Conservation (phyloP, 106 monocot genomes). For the Platanthera zijinensis region DNA sequence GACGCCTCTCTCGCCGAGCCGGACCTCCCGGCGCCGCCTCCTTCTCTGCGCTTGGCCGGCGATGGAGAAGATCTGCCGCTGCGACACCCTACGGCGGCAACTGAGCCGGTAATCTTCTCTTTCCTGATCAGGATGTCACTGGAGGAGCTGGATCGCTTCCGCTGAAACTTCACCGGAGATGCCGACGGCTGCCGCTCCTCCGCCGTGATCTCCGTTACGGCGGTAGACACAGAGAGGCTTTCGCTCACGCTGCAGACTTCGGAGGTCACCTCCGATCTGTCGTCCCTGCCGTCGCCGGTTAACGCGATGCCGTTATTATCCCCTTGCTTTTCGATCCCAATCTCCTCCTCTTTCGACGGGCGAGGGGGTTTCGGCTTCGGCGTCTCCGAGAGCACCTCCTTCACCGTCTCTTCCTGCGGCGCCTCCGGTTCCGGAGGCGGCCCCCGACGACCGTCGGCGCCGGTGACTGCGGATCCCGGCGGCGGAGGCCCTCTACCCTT, state of each 20-base stretch:
- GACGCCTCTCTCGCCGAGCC: not conserved
- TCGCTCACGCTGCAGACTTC: constrained; percentile 9
- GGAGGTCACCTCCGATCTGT: constrained; percentile 1
- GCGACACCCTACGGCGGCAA: not conserved
- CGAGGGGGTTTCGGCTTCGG: not conserved
- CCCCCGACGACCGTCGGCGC: not conserved
- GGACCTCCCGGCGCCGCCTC: not conserved
- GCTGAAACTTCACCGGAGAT: constrained; percentile 4
- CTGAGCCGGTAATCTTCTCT: not conserved
- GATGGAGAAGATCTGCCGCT: constrained; percentile 7
- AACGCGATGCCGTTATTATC: not conserved
- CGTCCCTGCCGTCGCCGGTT: not conserved
- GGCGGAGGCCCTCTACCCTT: not conserved
- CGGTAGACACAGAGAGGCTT: not conserved
- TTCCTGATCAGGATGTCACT: not conserved
- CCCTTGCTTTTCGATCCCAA: not conserved
- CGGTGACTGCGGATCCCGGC: not conserved
- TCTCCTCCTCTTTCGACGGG: not conserved
- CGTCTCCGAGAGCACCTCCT: constrained; percentile 9
- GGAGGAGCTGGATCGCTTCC: constrained; percentile 2
- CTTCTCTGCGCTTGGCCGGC: not conserved
- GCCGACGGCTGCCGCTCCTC: not conserved
- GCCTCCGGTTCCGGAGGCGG: not conserved
- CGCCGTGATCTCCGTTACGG: not conserved
- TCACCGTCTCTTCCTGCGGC: constrained; percentile 9